Percentiles rank a stretch among this genome's conserved stretches.
Evolutionary conservation across 164 flowering plant species (phyloP).

Genomic region (Echeveria elegans): DNA sequence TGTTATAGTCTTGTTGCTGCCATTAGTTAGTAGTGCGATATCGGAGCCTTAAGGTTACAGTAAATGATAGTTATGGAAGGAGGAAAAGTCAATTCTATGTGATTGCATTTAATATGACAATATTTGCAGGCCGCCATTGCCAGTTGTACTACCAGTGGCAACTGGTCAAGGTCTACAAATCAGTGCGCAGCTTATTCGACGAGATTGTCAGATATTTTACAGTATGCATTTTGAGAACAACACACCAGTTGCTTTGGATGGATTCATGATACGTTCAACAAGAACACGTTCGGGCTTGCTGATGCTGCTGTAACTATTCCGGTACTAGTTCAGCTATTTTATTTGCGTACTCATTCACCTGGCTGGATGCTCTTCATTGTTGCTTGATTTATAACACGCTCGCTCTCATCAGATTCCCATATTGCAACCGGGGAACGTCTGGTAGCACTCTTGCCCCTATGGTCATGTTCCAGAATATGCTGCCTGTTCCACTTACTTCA

Average conservation of each 20-base stretch:
- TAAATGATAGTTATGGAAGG: too few species aligned
- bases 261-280: constrained; percentile 99
- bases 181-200: constrained; percentile 67
- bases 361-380: not conserved
- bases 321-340: constrained; percentile 31
- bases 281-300: constrained; percentile 91
- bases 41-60: too few species aligned
- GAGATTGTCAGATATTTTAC: constrained; percentile 89
- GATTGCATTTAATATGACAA: constrained; percentile 15
- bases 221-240: constrained; percentile 83
- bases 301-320: constrained; percentile 74
- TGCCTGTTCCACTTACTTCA: constrained; percentile 76
- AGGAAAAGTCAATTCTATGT: not conserved
- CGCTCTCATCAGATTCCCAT: constrained; percentile 55
- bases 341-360: not conserved
- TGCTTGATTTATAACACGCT: not conserved
- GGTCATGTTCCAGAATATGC: constrained; percentile 74
- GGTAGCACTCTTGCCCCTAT: constrained; percentile 75
- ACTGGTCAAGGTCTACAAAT: constrained; percentile 92
- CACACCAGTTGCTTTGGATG: constrained; percentile 69
- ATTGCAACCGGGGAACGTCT: constrained; percentile 84
- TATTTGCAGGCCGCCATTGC: constrained; percentile 73
- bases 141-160: constrained; percentile 69
- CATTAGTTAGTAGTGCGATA: not conserved
- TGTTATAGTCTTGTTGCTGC: not conserved